Conservation (phyloP, 2,329 filamentous ascomycete species). For the Apiospora malaysiana region DNA sequence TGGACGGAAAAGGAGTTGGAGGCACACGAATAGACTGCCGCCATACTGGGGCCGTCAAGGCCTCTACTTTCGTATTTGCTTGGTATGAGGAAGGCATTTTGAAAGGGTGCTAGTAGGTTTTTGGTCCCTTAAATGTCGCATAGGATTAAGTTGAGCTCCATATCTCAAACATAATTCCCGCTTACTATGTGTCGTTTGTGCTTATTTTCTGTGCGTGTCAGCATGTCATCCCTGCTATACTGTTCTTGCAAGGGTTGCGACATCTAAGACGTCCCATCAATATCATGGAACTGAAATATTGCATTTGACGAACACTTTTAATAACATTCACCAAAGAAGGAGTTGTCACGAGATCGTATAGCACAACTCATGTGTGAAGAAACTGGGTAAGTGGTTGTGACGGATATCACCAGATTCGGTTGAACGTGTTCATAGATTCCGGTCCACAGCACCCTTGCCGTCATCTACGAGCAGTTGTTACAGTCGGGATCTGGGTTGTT, state of each 20-base stretch:
- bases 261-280: neutral
- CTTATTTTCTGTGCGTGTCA: neutral
- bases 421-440: too few relatives aligned
- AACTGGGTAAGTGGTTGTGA: too few relatives aligned
- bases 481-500: conserved; percentile 39
- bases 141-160: neutral
- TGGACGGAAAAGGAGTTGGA: conserved; percentile 42
- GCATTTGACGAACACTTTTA: neutral
- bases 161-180: neutral
- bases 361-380: neutral
- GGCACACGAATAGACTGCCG: neutral
- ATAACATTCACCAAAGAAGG: neutral
- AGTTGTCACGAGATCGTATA: neutral
- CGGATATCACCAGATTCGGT: too few relatives aligned
- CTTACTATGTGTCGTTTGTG: neutral
- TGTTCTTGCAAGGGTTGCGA: too few relatives aligned
- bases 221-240: neutral
- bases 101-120: neutral
- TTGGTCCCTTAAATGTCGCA: neutral
- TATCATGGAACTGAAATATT: too few relatives aligned
- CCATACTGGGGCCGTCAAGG: neutral
- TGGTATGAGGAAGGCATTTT: neutral
- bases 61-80: too few relatives aligned
- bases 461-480: conserved; percentile 4
- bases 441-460: too few relatives aligned